Evolutionary conservation across 768 basidiomycete genomes (phyloP).

Genomic region (Kwoniella sp.): DNA sequence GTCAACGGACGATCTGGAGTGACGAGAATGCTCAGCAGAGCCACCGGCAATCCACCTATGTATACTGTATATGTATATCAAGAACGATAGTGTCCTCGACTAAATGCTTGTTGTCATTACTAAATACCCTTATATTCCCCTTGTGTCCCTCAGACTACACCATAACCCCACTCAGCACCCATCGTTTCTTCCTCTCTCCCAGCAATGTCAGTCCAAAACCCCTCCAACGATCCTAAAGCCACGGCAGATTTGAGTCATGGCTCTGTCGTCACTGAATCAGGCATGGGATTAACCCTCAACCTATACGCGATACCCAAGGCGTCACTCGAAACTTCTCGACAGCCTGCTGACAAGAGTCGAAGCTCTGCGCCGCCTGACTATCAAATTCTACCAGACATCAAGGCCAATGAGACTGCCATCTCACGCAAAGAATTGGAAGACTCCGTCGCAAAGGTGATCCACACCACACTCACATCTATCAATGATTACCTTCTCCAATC

Average conservation of each 20-base stretch:
- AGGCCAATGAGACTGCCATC: background rate
- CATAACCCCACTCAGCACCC: too few relatives aligned
- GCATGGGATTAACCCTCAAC: background rate
- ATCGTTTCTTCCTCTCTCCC: background rate
- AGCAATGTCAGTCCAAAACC: background rate
- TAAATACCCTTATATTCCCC: too few relatives aligned
- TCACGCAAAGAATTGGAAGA: background rate
- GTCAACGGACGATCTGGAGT: too few relatives aligned
- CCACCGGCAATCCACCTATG: too few relatives aligned
- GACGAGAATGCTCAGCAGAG: too few relatives aligned
- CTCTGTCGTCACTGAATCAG: background rate
- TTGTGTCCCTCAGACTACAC: too few relatives aligned
- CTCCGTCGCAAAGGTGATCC: background rate
- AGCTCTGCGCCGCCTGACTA: too few relatives aligned
- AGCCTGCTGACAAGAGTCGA: too few relatives aligned
- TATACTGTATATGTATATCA: too few relatives aligned
- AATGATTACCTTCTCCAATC: background rate
- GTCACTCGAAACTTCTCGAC: background rate
- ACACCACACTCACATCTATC: background rate
- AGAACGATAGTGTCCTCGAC: too few relatives aligned
- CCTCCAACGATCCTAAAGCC: background rate
- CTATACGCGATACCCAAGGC: background rate
- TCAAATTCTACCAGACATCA: background rate
- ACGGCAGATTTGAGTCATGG: too few relatives aligned
- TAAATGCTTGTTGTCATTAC: too few relatives aligned